phyloP scores from a whole-genome alignment of 2,329 filamentous ascomycete species.

The Calonectria multiphialidica region DNA sequence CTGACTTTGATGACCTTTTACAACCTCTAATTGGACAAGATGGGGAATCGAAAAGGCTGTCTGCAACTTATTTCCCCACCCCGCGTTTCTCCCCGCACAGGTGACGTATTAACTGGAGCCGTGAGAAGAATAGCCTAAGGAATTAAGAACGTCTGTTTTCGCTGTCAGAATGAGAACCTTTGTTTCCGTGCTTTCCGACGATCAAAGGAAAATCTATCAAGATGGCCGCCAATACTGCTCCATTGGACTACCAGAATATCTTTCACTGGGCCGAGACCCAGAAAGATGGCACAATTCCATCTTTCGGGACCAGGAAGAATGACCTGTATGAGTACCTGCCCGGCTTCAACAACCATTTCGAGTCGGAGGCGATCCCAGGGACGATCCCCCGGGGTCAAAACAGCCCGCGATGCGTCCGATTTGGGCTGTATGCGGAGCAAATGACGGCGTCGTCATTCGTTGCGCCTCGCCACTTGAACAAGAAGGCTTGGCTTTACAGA shows the following conservation, averaged over 20 bases:
- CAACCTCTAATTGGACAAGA: not conserved
- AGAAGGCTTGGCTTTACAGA: slow-evolving; percentile 48
- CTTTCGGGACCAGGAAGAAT: slow-evolving; percentile 58
- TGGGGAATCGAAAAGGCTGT: not conserved
- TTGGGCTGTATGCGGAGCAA: slow-evolving; percentile 56
- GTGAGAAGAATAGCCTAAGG: not conserved
- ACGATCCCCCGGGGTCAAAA: slow-evolving; percentile 61
- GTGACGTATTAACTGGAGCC: not conserved
- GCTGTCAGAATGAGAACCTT: not conserved
- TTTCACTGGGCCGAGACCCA: slow-evolving; percentile 73
- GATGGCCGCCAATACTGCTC: not conserved
- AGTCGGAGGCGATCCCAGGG: slow-evolving; percentile 59
- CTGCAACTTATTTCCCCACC: not conserved
- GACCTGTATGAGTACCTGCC: slow-evolving; percentile 66
- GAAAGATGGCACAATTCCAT: slow-evolving; percentile 65
- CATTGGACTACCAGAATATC: slow-evolving; percentile 60
- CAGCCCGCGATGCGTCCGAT: slow-evolving; percentile 53
- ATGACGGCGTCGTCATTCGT: slow-evolving; percentile 53
- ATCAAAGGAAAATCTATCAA: not conserved
- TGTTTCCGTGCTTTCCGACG: not conserved
- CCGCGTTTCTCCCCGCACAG: slow-evolving; percentile 7
- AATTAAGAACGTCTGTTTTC: not conserved
- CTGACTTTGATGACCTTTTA: not conserved
- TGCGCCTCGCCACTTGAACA: slow-evolving; percentile 45
- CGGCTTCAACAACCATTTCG: slow-evolving; percentile 63